Percentiles rank a stretch among this genome's conserved stretches.
Evolutionary conservation across 768 basidiomycete species (phyloP).

Genomic region (Leccinum variicolor): DNA sequence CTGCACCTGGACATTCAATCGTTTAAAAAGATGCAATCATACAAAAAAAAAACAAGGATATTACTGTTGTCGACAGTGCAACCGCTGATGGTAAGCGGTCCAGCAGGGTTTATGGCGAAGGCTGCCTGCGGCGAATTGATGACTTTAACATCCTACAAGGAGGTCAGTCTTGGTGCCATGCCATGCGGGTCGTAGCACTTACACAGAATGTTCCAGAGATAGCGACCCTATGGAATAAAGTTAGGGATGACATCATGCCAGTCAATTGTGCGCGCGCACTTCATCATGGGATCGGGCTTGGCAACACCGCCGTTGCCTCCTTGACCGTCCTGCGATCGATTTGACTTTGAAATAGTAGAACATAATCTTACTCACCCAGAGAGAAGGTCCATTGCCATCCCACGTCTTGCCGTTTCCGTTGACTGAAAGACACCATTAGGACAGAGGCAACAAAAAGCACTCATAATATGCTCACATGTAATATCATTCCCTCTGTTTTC

Average conservation of each 20-base stretch:
- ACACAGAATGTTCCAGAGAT: conserved; percentile 39
- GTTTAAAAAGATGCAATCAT: neutral
- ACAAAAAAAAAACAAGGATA: conserved; percentile 10
- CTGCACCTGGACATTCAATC: conserved; percentile 39
- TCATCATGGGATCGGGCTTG: conserved; percentile 40
- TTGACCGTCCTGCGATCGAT: conserved; percentile 23
- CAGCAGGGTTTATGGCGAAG: conserved; percentile 30
- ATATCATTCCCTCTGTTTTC: conserved; percentile 43
- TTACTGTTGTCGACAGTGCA: conserved; percentile 56
- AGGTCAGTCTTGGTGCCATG: neutral
- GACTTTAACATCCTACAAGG: conserved; percentile 32
- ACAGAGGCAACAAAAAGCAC: neutral
- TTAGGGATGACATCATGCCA: neutral
- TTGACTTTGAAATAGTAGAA: neutral
- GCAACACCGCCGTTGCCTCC: conserved; percentile 11
- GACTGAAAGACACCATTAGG: conserved; percentile 11
- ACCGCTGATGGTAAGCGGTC: conserved; percentile 39
- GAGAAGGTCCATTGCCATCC: conserved; percentile 41
- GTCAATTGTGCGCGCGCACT: conserved; percentile 18
- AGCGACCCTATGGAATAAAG: conserved; percentile 26
- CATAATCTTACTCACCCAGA: conserved; percentile 34
- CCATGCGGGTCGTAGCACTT: neutral
- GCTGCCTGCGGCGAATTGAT: conserved; percentile 39
- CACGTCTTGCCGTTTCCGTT: conserved; percentile 41
- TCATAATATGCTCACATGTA: conserved; percentile 38